Conservation (phyloP, 176 grass and related monocot genomes). For the Oryza glumipatula region DNA sequence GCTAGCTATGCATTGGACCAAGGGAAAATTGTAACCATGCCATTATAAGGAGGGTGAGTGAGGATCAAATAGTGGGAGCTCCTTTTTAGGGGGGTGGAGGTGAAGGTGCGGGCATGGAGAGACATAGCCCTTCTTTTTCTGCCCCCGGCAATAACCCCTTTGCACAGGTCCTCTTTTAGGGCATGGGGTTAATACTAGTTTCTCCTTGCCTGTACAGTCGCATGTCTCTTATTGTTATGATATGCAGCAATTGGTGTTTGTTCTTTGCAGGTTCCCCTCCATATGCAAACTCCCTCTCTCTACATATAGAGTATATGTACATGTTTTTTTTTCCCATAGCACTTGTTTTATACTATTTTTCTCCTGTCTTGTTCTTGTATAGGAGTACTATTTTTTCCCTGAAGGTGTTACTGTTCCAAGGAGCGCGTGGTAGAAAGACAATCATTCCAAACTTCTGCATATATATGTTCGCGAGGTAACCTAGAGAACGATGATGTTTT, state of each 20-base stretch:
- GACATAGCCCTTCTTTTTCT: conserved; percentile 46
- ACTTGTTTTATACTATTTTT: background rate
- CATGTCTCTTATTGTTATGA: conserved; percentile 27
- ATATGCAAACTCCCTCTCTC: background rate
- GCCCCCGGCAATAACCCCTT: conserved; percentile 29
- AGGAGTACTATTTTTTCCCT: background rate
- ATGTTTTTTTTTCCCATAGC: background rate
- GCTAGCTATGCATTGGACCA: conserved; percentile 44
- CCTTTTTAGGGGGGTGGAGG: conserved; percentile 71
- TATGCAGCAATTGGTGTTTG: background rate
- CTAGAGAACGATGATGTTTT: background rate
- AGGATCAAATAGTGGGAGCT: conserved; percentile 76
- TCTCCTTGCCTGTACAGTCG: conserved; percentile 33
- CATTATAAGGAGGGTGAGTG: conserved; percentile 35
- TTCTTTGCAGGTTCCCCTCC: background rate
- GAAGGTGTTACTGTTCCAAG: conserved; percentile 20
- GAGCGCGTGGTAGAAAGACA: conserved; percentile 34
- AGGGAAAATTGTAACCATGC: background rate
- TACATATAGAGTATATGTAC: background rate
- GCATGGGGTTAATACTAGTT: conserved; percentile 48
- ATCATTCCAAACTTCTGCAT: conserved; percentile 26
- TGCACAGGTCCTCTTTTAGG: conserved; percentile 44
- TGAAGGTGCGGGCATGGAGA: conserved; percentile 44
- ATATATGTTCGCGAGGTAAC: background rate
- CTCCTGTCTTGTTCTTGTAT: background rate